Evolutionary conservation across 208 protist species (phyloP), one percentile per base, ranked within the genome.

Genomic region (Trichomonas tenax): DNA sequence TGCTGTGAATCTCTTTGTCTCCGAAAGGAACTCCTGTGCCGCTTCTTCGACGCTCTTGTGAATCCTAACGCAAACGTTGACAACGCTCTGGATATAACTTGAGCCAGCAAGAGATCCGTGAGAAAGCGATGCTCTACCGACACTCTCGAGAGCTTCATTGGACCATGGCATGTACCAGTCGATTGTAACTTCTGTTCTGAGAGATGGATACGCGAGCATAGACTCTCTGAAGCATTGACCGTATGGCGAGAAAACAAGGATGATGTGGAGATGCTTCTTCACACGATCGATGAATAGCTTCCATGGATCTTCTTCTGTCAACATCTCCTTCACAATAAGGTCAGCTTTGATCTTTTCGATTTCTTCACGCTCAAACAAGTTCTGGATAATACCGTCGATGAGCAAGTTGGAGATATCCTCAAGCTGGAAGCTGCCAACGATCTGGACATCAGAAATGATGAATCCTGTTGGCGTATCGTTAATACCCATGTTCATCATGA

Each of bases 101-200:
- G 11, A 15, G 10, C 38, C 40, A 31, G 34, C 82, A 11, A 98
- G 51, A 95, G 98, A 97, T 0, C 97, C 96, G 95, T 99, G 98
- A 41, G 97, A 96, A 26, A 97, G 96, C 96, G 98, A 98, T 48
- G 98, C 97, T 41, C 97, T 97, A 14, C 97, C 98, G 41, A 98
- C 98, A 97, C 99, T 98, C 90, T 98, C 98, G 38, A 99, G 98
- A 90, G 99, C 99, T 96, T 99, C 98, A 63, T 97, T 98, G 36
- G 99, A 99, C 99, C 99, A 99, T 95, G 98, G 98, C 86, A 98
- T 97, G 97, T 99, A 99, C 98, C 99, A 99, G 97, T 99, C 99
- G 96, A 99, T 99, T 38, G 98, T 99, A 8, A 98, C 99, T 97
- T 98, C 99, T 95, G 98, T 99, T 49, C 99, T 98, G 1, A 99